Conservation (phyloP, 129 eudicot species). For the Chrysanthemum makinoi region DNA sequence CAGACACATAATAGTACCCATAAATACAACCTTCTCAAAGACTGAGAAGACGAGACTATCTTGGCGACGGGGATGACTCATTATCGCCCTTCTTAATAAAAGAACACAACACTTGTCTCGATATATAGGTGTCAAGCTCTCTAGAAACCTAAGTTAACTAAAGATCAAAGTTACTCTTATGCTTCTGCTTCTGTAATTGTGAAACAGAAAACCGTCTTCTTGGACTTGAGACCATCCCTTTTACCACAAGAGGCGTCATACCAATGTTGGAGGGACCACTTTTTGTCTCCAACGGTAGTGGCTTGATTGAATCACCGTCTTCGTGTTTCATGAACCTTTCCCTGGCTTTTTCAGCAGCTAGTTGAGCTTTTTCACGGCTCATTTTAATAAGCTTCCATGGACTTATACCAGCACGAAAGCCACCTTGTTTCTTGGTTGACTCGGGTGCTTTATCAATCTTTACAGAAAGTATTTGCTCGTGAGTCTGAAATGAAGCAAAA, state of each 20-base stretch:
- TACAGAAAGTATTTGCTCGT: too few relatives aligned
- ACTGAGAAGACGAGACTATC: slow-evolving; percentile 32
- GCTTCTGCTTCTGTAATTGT: slow-evolving; percentile 59
- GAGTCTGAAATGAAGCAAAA: too few relatives aligned
- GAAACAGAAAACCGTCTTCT: slow-evolving; percentile 77
- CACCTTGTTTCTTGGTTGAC: slow-evolving; percentile 40
- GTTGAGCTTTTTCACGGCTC: slow-evolving; percentile 76
- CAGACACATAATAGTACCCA: too few relatives aligned
- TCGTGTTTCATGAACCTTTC: slow-evolving; percentile 59
- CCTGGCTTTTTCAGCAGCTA: slow-evolving; percentile 78
- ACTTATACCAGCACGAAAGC: slow-evolving; percentile 71
- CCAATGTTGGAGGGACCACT: slow-evolving; percentile 43
- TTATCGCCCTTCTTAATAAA: slow-evolving; percentile 55
- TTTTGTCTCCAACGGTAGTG: slow-evolving; percentile 70
- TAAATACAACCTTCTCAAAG: slow-evolving; percentile 48
- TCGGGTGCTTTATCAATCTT: slow-evolving; percentile 59
- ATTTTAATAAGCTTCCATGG: slow-evolving; percentile 88
- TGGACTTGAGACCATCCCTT: slow-evolving; percentile 61
- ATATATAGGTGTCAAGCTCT: slow-evolving; percentile 84
- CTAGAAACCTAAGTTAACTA: slow-evolving; percentile 74
- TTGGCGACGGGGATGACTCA: slow-evolving; percentile 38
- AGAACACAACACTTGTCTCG: slow-evolving; percentile 80
- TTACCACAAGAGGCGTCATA: slow-evolving; percentile 41
- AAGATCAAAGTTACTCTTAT: slow-evolving; percentile 73
- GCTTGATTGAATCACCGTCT: slow-evolving; percentile 50